Conservation (phyloP, 129 eudicot genomes). For the Centrapalus pauciflorus region DNA sequence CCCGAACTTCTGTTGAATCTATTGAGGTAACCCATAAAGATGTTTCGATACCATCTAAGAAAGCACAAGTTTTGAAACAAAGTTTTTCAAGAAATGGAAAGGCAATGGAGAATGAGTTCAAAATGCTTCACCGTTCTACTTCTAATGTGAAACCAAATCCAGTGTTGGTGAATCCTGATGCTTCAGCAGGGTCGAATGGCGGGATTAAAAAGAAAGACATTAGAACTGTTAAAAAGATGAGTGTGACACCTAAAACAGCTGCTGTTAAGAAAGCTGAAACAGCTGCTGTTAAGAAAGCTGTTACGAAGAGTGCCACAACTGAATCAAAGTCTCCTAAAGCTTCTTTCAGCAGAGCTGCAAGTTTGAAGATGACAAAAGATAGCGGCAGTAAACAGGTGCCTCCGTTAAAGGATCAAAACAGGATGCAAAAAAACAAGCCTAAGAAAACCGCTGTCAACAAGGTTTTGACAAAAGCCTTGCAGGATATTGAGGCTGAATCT, state of each 20-base stretch:
- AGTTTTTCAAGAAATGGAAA: slow-evolving; percentile 4
- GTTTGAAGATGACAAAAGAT: slow-evolving; percentile 30
- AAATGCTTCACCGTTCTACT: slow-evolving; percentile 14
- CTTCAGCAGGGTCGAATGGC: slow-evolving; percentile 24
- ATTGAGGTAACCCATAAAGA: slow-evolving; percentile 40
- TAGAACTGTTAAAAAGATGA: slow-evolving; percentile 15
- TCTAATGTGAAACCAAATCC: slow-evolving; percentile 30
- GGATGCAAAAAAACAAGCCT: slow-evolving; percentile 20
- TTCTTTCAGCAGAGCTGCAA: slow-evolving; percentile 25
- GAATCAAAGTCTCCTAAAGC: slow-evolving; percentile 27
- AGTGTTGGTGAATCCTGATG: slow-evolving; percentile 22
- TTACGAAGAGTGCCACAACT: slow-evolving; percentile 11
- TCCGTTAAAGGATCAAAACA: slow-evolving; percentile 41
- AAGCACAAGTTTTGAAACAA: slow-evolving; percentile 21
- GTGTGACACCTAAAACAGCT: slow-evolving; percentile 16
- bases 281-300: slow-evolving; percentile 26
- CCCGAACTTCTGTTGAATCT: slow-evolving; percentile 22
- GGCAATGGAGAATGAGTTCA: slow-evolving; percentile 23
- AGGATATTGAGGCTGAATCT: slow-evolving; percentile 31
- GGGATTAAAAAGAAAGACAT: slow-evolving; percentile 23
- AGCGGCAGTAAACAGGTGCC: slow-evolving; percentile 26
- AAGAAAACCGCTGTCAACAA: slow-evolving; percentile 20
- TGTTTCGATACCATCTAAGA: slow-evolving; percentile 27
- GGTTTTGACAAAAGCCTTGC: slow-evolving; percentile 40
- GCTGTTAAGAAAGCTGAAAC: slow-evolving; percentile 31